phyloP scores from a whole-genome alignment of 768 basidiomycete genomes.

The Tubosaeta sp. region DNA sequence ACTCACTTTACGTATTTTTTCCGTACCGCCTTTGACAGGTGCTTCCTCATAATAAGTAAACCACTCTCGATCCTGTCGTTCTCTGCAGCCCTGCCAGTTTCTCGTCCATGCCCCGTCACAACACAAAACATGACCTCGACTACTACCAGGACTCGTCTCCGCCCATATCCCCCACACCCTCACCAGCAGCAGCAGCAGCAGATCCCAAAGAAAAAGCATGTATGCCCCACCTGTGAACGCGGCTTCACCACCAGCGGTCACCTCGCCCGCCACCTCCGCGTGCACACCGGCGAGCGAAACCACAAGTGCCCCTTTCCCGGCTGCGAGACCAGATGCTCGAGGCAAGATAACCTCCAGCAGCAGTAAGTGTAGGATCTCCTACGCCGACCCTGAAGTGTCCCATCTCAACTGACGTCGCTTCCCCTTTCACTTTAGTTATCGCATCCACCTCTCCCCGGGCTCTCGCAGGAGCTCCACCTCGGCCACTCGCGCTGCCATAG shows the following conservation, averaged over 20 bases:
- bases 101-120: constrained; percentile 28
- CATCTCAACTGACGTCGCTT: constrained; percentile 5
- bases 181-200: not conserved
- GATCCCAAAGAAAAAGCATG: constrained; percentile 39
- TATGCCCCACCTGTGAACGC: constrained; percentile 70
- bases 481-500: constrained; percentile 53
- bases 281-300: constrained; percentile 90
- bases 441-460: constrained; percentile 77
- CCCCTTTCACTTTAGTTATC: constrained; percentile 47
- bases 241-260: constrained; percentile 88
- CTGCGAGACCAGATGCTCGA: constrained; percentile 84
- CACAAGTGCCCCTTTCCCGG: constrained; percentile 95
- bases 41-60: constrained; percentile 28
- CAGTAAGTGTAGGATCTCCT: constrained; percentile 18
- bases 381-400: constrained; percentile 13
- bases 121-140: constrained; percentile 25
- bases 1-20: constrained; percentile 32
- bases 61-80: constrained; percentile 24
- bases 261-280: constrained; percentile 80
- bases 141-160: constrained; percentile 24
- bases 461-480: constrained; percentile 60
- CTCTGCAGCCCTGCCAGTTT: constrained; percentile 27
- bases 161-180: constrained; percentile 12
- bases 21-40: constrained; percentile 34
- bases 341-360: constrained; percentile 80